A percentile compares a stretch with the other conserved stretches of the same genome.
Evolutionary conservation across 495 filamentous ascomycete genomes (phyloP).

Genomic region (Penicillium steckii): DNA sequence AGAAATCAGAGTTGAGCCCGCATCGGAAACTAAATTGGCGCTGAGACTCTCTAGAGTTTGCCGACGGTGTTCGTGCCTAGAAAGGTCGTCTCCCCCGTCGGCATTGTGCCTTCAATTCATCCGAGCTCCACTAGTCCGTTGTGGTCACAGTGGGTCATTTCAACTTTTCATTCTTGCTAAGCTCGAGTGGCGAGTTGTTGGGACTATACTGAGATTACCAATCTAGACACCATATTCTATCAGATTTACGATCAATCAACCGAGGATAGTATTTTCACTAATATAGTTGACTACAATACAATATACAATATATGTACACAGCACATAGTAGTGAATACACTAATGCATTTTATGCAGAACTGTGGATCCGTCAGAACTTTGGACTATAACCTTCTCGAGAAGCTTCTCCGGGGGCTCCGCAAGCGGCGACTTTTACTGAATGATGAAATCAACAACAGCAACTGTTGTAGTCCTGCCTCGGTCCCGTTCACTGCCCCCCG

Average conservation of each 20-base stretch:
- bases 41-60: neutral
- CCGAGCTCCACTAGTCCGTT: slow-evolving; percentile 23
- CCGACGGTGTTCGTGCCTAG: slow-evolving; percentile 29
- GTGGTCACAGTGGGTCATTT: neutral
- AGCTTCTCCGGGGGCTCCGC: slow-evolving; percentile 28
- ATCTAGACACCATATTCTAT: no score
- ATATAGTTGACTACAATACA: no score
- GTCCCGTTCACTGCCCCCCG: slow-evolving; percentile 21
- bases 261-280: no score
- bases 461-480: slow-evolving; percentile 23
- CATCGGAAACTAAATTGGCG: neutral
- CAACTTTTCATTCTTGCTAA: neutral
- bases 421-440: slow-evolving; percentile 24
- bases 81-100: slow-evolving; percentile 27
- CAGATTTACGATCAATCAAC: no score
- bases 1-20: no score
- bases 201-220: neutral
- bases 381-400: slow-evolving; percentile 27
- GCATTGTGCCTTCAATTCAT: slow-evolving; percentile 16
- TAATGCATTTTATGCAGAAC: slow-evolving; percentile 2
- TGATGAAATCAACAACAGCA: neutral
- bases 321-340: neutral
- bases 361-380: slow-evolving; percentile 15
- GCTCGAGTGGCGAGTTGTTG: neutral
- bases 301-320: no score